These are phyloP conservation scores for Tylopilus orsonianus DNA, from an alignment of 1,284 basidiomycete species.

Conservation along the genomic window DNA sequence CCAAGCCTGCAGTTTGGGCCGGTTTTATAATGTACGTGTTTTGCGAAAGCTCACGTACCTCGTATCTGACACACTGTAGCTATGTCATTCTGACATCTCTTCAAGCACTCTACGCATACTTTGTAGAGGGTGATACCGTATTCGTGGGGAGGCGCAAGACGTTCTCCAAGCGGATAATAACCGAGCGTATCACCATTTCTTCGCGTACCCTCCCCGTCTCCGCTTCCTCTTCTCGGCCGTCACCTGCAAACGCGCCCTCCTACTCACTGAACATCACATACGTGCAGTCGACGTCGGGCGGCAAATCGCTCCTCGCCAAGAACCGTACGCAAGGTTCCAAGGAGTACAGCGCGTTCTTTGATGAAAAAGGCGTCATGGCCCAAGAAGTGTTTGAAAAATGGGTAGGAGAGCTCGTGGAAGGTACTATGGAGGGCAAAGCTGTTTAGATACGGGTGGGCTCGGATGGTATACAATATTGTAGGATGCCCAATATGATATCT, in stretches of 20 bases:
- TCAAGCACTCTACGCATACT: slow-evolving; percentile 77
- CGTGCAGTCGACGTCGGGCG: slow-evolving; percentile 70
- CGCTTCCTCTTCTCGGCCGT: slow-evolving; percentile 25
- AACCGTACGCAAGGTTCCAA: slow-evolving; percentile 52
- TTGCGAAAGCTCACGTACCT: slow-evolving; percentile 1
- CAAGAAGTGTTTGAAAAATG: slow-evolving; percentile 69
- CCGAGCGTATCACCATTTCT: slow-evolving; percentile 74
- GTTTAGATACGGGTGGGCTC: slow-evolving; percentile 18
- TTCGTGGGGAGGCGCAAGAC: slow-evolving; percentile 84
- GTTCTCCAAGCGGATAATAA: slow-evolving; percentile 83
- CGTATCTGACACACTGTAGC: slow-evolving; percentile 38
- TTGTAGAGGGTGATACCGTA: slow-evolving; percentile 77
- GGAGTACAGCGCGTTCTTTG: slow-evolving; percentile 69
- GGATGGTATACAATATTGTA: slow-evolving; percentile 30
- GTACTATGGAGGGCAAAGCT: slow-evolving; percentile 55
- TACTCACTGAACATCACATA: slow-evolving; percentile 67
- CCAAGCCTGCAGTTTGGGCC: slow-evolving; percentile 76
- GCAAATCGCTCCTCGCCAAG: slow-evolving; percentile 72
- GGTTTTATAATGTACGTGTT: slow-evolving; percentile 70
- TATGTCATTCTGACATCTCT: slow-evolving; percentile 70
- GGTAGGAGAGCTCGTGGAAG: slow-evolving; percentile 68
- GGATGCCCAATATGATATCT: slow-evolving; percentile 30
- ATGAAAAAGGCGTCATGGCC: slow-evolving; percentile 67
- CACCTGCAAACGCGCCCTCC: slow-evolving; percentile 45
- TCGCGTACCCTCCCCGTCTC: slow-evolving; percentile 57